A percentile compares a stretch with the other conserved stretches of the same genome.
Evolutionary conservation across 768 basidiomycete genomes (phyloP).

Genomic region (Ephemerocybe angulata): DNA sequence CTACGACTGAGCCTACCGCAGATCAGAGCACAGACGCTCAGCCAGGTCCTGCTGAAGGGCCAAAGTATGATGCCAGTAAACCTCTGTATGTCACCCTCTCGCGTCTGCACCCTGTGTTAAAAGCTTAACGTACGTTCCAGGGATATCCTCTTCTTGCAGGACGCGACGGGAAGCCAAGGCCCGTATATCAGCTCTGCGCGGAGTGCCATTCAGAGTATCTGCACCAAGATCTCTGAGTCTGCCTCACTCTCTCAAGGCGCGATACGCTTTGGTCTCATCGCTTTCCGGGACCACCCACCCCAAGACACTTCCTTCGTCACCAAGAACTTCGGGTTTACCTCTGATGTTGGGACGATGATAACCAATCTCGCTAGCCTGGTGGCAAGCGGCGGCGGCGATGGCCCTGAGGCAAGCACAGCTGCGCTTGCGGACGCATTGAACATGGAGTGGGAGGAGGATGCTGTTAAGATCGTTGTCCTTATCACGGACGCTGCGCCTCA

Average conservation of each 20-base stretch:
- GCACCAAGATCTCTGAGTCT: conserved; percentile 36
- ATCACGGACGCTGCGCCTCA: conserved; percentile 61
- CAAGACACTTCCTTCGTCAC: conserved; percentile 52
- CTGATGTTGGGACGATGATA: conserved; percentile 42
- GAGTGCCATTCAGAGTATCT: conserved; percentile 50
- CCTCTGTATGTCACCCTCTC: too few species aligned
- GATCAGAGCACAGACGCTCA: too few species aligned
- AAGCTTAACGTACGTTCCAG: too few species aligned
- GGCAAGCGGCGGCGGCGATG: conserved; percentile 49
- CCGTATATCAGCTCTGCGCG: conserved; percentile 40
- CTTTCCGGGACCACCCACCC: conserved; percentile 46
- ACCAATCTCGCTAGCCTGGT: conserved; percentile 39
- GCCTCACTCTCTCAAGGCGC: conserved; percentile 7
- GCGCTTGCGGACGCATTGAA: conserved; percentile 47
- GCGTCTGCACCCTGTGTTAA: too few species aligned
- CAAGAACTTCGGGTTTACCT: conserved; percentile 47
- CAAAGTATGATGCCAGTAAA: too few species aligned
- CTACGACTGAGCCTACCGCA: too few species aligned
- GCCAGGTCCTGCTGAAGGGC: too few species aligned
- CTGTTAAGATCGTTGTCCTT: conserved; percentile 51
- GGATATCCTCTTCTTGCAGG: conserved; percentile 15
- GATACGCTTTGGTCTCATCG: conserved; percentile 8
- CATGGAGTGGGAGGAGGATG: conserved; percentile 46
- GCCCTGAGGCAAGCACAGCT: conserved; percentile 56
- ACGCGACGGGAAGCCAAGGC: conserved; percentile 43